Percentiles rank a stretch among this genome's conserved stretches.
Evolutionary conservation across 805 yeast species (phyloP).

Genomic region (Metschnikowia dekortorum): DNA sequence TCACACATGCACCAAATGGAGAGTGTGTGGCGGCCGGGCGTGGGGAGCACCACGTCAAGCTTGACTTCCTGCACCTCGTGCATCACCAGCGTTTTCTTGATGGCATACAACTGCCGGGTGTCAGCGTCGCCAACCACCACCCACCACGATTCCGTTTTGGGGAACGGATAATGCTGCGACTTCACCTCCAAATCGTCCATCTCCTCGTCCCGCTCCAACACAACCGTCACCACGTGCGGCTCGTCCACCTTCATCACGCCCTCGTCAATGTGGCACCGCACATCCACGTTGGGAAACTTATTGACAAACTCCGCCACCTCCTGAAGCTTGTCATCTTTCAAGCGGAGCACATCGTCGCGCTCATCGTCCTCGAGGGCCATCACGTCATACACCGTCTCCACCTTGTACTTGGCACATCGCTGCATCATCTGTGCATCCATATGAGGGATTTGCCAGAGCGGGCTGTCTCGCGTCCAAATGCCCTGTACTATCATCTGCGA

Average conservation of each 20-base stretch:
- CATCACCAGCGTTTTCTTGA: slow-evolving; percentile 57
- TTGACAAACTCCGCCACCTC: slow-evolving; percentile 86
- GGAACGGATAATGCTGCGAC: slow-evolving; percentile 54
- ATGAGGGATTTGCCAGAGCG: slow-evolving; percentile 78
- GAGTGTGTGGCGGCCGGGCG: slow-evolving; percentile 56
- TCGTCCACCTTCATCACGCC: slow-evolving; percentile 44
- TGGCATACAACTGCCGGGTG: slow-evolving; percentile 61
- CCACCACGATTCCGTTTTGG: slow-evolving; percentile 81
- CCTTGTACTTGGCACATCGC: slow-evolving; percentile 50
- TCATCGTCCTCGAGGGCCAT: slow-evolving; percentile 76
- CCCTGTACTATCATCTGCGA: slow-evolving; percentile 87
- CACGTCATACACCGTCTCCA: slow-evolving; percentile 75
- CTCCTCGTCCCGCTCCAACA: slow-evolving; percentile 70
- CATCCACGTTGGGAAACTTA: slow-evolving; percentile 80
- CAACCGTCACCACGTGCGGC: slow-evolving; percentile 44
- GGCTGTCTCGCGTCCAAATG: slow-evolving; percentile 74
- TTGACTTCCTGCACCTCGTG: slow-evolving; percentile 50
- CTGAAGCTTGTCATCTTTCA: slow-evolving; percentile 45
- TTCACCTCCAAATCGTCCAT: slow-evolving; percentile 60
- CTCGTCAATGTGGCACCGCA: slow-evolving; percentile 48
- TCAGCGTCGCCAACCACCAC: slow-evolving; percentile 68
- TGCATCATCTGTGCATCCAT: slow-evolving; percentile 47
- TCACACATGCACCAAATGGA: slow-evolving; percentile 87
- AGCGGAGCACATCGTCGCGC: slow-evolving; percentile 56
- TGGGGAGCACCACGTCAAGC: slow-evolving; percentile 55